phyloP scores from a whole-genome alignment of 2,329 filamentous ascomycete genomes.

The Alternaria viburni region DNA sequence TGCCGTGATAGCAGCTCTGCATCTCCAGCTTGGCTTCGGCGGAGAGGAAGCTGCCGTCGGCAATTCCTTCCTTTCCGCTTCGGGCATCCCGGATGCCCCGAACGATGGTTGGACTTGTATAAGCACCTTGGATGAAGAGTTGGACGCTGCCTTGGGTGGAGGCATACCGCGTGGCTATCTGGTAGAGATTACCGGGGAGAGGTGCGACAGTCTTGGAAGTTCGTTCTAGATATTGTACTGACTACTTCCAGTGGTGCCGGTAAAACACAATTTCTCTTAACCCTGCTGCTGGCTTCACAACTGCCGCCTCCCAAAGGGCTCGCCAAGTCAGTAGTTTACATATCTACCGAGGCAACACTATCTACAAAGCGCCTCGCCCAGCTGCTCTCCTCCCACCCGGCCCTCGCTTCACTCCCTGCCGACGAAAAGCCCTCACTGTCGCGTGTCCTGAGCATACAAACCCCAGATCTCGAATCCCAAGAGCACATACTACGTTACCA shows the following conservation, averaged over 20 bases:
- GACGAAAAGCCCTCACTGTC: conserved; percentile 69
- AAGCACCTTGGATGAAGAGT: conserved; percentile 76
- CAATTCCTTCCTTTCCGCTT: conserved; percentile 24
- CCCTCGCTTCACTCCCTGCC: conserved; percentile 56
- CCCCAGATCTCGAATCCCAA: conserved; percentile 89
- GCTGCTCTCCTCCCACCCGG: conserved; percentile 72
- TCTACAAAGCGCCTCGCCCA: conserved; percentile 82
- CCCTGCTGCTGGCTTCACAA: conserved; percentile 83
- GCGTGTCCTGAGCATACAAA: conserved; percentile 78
- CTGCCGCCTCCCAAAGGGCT: conserved; percentile 76
- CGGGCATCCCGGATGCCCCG: conserved; percentile 1
- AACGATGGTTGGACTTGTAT: conserved; percentile 63
- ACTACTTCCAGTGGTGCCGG: conserved; percentile 73
- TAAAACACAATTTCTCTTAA: conserved; percentile 92
- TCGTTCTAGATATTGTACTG: not conserved
- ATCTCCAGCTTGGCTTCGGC: conserved; percentile 63
- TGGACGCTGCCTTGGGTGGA: conserved; percentile 76
- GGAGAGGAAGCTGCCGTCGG: conserved; percentile 25
- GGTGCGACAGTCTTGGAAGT: conserved; percentile 50
- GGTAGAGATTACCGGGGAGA: conserved; percentile 91
- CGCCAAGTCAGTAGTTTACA: conserved; percentile 80
- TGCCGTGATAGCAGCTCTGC: conserved; percentile 71
- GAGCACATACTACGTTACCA: conserved; percentile 95
- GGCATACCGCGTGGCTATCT: conserved; percentile 82
- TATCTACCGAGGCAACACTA: conserved; percentile 88